Evolutionary conservation across 2,329 filamentous ascomycete species (phyloP).

Genomic region (Colletotrichum tropicale): DNA sequence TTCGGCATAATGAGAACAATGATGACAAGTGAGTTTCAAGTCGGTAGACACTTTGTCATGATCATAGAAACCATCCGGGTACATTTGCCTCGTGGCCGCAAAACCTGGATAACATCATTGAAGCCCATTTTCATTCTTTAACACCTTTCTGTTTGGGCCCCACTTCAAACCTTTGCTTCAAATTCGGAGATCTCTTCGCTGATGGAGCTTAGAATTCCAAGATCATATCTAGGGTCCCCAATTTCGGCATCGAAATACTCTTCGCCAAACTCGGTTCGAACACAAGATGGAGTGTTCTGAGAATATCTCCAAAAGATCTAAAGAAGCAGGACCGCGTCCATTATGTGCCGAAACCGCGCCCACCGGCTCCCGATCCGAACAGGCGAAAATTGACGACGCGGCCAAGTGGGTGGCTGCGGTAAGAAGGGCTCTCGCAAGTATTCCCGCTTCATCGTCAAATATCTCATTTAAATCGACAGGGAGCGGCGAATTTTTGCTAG

Average conservation of each 20-base stretch:
- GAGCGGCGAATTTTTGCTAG: accelerated
- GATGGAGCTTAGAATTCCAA: accelerated
- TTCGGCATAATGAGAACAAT: not conserved
- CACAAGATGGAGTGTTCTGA: not conserved
- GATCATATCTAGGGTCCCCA: not conserved
- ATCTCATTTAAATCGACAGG: not conserved
- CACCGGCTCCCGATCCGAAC: not conserved
- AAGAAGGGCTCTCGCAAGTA: not conserved
- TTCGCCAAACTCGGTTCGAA: not conserved
- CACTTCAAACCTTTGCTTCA: accelerated
- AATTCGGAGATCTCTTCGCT: accelerated
- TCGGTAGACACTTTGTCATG: not conserved
- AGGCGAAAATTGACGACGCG: not conserved
- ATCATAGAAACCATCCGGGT: not conserved
- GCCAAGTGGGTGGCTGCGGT: not conserved
- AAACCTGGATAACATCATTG: not conserved
- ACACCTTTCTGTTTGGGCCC: not conserved
- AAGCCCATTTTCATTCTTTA: not conserved
- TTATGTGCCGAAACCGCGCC: not conserved
- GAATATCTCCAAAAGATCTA: accelerated
- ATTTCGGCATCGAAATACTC: not conserved
- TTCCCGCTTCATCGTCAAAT: not conserved
- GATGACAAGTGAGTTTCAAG: not conserved
- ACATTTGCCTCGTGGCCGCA: accelerated
- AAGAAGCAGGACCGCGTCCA: not conserved